A percentile compares a stretch with the other conserved stretches of the same genome.
Conservation (phyloP, 2,329 filamentous ascomycete genomes). For the Chaetomium sp. region DNA sequence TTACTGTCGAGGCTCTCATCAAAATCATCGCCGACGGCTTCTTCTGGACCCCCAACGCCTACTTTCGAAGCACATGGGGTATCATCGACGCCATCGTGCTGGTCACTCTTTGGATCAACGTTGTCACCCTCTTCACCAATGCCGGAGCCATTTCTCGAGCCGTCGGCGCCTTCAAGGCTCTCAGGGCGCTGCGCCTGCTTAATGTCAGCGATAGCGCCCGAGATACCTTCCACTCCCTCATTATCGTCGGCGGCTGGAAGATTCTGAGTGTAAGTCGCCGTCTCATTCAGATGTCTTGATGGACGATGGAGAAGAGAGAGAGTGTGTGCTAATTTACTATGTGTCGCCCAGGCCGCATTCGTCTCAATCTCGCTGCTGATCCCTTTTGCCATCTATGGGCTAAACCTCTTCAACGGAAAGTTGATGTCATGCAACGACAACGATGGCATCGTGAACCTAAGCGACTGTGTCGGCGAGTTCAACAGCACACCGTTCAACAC, state of each 20-base stretch:
- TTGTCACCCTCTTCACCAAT: slow-evolving; percentile 77
- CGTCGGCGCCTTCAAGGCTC: slow-evolving; percentile 94
- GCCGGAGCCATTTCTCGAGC: slow-evolving; percentile 85
- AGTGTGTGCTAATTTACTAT: slow-evolving; percentile 4
- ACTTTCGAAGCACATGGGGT: slow-evolving; percentile 94
- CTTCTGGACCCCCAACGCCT: slow-evolving; percentile 96
- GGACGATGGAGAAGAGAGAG: not conserved
- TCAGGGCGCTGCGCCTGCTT: slow-evolving; percentile 85
- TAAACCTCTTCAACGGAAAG: slow-evolving; percentile 88
- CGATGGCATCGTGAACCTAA: slow-evolving; percentile 59
- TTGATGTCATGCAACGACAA: slow-evolving; percentile 80
- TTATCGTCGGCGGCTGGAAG: slow-evolving; percentile 93
- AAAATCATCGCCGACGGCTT: slow-evolving; percentile 95
- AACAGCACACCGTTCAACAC: slow-evolving; percentile 70
- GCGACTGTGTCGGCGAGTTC: slow-evolving; percentile 84
- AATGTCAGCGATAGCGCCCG: slow-evolving; percentile 96
- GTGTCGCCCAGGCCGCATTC: slow-evolving; percentile 63
- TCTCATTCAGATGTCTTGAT: not conserved
- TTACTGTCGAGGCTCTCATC: slow-evolving; percentile 82
- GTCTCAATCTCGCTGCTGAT: slow-evolving; percentile 93
- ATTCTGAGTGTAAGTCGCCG: slow-evolving; percentile 62
- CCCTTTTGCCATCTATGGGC: slow-evolving; percentile 92
- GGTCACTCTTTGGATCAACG: slow-evolving; percentile 93
- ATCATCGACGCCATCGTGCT: slow-evolving; percentile 92
- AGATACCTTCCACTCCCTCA: slow-evolving; percentile 95